Base-by-base conservation (phyloP, 352 stramenopile genomes). In the Phytophthora tentaculata region DNA sequence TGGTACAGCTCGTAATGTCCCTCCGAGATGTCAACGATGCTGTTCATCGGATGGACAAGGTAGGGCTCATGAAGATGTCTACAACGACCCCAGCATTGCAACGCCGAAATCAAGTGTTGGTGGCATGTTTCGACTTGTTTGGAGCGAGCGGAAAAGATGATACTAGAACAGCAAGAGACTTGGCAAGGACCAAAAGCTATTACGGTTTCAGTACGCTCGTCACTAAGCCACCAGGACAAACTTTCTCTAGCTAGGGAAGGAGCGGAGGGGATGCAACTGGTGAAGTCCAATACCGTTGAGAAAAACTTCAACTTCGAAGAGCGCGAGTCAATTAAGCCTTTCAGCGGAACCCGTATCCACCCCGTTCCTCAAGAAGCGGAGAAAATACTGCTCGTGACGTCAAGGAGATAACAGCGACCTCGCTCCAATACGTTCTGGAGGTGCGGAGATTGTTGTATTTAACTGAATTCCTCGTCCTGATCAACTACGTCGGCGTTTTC, bases 401-500 rank as follows among this genome's bases (percentile, higher is more conserved):
- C 39, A 12, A 51, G 23, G 39, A 10, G 35, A 39, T 39, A 17
- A 39, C n/a, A 9, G 17, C 54, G 22, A 44, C 48, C 23, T 52
- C 54, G 2, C 19, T 61, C 9, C 23, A 24, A 12, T 61, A 61
- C 12, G 48, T 43, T 13, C 28, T 43, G 17, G 51, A 52, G 22
- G 39, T 61, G 14, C 54, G 24, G n/a, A 24, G 41, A 7, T 39
- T 61, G 26, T 24, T 61, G n/a, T 61, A 52, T n/a, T 35, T 70
- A 47, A 64, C 58, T 19, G 69, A 73, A 44, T 76, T 75, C 43
- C 52, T 75, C 14, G 29, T 68, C 10, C 53, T 80, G 8, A 56
- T 71, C 32, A 65, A 76, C 50, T 77, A 71, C 45, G 61, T 77
- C 26, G 68, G 58, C 2, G 64, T 73, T 35, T 61, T 76, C 49